These are phyloP conservation scores for Tieghemiomyces parasiticus DNA, from an alignment of 192 early-diverging fungal genomes.

Conservation along the genomic window DNA sequence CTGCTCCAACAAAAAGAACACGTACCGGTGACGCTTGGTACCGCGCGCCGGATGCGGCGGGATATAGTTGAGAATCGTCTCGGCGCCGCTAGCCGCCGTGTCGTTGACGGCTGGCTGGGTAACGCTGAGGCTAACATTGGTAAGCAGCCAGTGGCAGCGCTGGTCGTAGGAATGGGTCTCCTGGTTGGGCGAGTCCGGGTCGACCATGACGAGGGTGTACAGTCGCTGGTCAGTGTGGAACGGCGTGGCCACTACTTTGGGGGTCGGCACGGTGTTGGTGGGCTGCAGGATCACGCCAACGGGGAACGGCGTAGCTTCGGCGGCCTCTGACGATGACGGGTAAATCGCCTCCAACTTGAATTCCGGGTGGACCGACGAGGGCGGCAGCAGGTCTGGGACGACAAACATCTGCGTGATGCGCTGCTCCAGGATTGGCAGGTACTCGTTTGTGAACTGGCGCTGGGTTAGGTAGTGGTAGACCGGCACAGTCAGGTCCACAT, in stretches of 20 bases:
- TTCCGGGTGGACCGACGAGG: slow-evolving; percentile 13
- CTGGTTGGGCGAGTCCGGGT: slow-evolving; percentile 51
- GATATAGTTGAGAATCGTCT: slow-evolving; percentile 38
- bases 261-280: slow-evolving; percentile 33
- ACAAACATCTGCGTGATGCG: slow-evolving; percentile 63
- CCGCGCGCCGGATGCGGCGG: slow-evolving; percentile 68
- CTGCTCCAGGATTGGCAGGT: slow-evolving; percentile 41
- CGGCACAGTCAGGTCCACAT: slow-evolving; percentile 47
- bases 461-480: slow-evolving; percentile 53
- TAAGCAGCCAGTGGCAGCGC: slow-evolving; percentile 55
- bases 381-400: slow-evolving; percentile 51
- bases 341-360: not conserved
- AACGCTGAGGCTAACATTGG: slow-evolving; percentile 46
- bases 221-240: slow-evolving; percentile 50
- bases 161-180: slow-evolving; percentile 47
- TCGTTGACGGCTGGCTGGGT: no score
- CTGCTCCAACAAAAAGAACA: slow-evolving; percentile 47
- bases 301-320: slow-evolving; percentile 25
- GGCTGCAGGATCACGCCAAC: slow-evolving; percentile 25
- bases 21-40: slow-evolving; percentile 60
- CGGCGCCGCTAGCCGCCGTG: slow-evolving; percentile 21
- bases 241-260: slow-evolving; percentile 33
- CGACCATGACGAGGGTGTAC: slow-evolving; percentile 54
- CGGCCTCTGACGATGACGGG: slow-evolving; percentile 15
- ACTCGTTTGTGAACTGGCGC: slow-evolving; percentile 37